Base-by-base conservation (phyloP, 2,329 filamentous ascomycete genomes). In the Ophiobolus disseminans region DNA sequence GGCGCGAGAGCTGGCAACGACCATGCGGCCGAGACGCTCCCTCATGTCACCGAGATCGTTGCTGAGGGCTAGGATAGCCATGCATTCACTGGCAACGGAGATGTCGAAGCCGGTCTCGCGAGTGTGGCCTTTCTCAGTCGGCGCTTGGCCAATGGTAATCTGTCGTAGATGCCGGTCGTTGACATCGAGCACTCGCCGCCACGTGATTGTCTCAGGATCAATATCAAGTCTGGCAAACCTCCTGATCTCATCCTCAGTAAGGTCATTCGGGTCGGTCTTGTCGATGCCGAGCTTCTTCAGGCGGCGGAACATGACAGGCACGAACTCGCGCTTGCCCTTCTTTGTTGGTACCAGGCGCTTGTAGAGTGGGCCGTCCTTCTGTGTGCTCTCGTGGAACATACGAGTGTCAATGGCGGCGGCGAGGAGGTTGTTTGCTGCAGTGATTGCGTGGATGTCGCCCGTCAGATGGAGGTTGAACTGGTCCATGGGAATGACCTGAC, bases 401-500 rank as follows among this genome's bases (percentile, higher is more conserved):
- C 94, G 88, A 1, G 94, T 97, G 72, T 99, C 94, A 55, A 99
- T 95, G 26, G 94, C 94, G 45, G 94, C 94, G 35, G 94, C 93
- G 34, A 99, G 84, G 48, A 99, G 81, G 76, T 99, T 99, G 82
- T 97, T 99, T 28, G 94, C 94, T 21, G 93, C 93, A 43, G 91
- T 91, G 68, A 99, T 94, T 58, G 94, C 94, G 73, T 99, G 94
- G 48, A 99, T 97, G 72, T 99, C 94, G 66, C 94, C 94, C 45
- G 94, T 99, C 66, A 99, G 78, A 74, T 99, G 94, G 69, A 99
- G 80, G 77, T 99, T 99, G 81, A 99, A 99, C 75, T 99, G 94
- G 66, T 99, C 94, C 94, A 99, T 99, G 50, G 94, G 94, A 65
- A 99, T 97, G 69, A 99, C 94, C 75, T 99, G 94, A 74, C 91